phyloP scores from a whole-genome alignment of 495 filamentous ascomycete genomes.

The Penicillium bovifimosum region DNA sequence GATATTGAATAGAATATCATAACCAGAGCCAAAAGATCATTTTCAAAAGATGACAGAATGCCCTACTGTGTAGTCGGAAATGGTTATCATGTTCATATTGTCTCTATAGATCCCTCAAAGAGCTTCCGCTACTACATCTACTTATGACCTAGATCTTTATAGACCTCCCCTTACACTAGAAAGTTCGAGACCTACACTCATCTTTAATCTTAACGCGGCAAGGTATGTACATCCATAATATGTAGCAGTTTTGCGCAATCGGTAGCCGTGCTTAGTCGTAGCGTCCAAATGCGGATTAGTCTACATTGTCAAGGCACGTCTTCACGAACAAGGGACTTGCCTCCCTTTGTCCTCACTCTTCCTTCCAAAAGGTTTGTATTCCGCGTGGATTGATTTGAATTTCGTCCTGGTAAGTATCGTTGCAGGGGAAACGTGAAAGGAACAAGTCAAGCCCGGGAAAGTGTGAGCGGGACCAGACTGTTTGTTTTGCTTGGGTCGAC shows the following conservation, averaged over 20 bases:
- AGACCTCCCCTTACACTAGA: neutral
- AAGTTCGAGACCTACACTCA: neutral
- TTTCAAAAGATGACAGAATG: no score
- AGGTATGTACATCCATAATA: neutral
- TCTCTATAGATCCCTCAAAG: no score
- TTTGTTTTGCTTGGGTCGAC: constrained; percentile 24
- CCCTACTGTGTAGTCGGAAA: no score
- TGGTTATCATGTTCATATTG: no score
- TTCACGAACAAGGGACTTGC: neutral
- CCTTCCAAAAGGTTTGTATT: neutral
- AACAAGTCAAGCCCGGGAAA: neutral
- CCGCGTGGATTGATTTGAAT: neutral
- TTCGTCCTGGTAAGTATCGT: neutral
- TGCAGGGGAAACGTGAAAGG: neutral
- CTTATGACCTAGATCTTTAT: neutral
- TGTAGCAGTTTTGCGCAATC: neutral
- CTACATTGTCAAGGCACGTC: constrained; percentile 2
- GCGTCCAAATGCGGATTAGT: neutral
- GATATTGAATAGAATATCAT: no score
- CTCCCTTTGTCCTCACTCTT: neutral
- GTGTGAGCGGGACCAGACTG: constrained; percentile 9
- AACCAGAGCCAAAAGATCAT: no score
- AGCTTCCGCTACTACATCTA: no score
- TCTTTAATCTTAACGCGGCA: neutral
- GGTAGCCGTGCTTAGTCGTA: neutral